Evolutionary conservation across 495 filamentous ascomycete genomes (phyloP).

Genomic region (Daldinia bambusicola): DNA sequence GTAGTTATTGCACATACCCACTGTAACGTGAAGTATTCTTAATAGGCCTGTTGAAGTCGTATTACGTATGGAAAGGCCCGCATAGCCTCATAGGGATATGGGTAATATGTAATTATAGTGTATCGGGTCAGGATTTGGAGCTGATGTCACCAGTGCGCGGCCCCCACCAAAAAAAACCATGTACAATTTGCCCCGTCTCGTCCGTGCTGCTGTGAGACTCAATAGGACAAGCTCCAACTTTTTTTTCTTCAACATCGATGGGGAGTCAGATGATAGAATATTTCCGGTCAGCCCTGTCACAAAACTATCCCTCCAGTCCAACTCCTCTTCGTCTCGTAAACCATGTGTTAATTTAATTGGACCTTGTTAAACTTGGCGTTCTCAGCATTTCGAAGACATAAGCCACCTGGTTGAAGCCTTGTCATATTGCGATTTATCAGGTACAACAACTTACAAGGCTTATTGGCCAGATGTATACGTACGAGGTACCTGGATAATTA

Average conservation of each 20-base stretch:
- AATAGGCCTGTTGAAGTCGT: too few relatives aligned
- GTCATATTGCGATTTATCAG: slow-evolving; percentile 24
- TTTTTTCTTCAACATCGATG: slow-evolving; percentile 17
- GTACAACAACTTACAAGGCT: slow-evolving; percentile 21
- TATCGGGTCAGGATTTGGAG: background rate
- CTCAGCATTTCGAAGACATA: slow-evolving; percentile 15
- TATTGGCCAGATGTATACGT: slow-evolving; percentile 1
- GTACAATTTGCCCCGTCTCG: background rate
- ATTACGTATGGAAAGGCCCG: too few relatives aligned
- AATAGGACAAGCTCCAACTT: slow-evolving; percentile 33
- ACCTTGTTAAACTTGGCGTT: slow-evolving; percentile 7
- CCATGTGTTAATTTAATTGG: slow-evolving; percentile 39
- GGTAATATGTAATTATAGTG: too few relatives aligned
- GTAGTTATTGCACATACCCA: too few relatives aligned
- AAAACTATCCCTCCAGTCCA: background rate
- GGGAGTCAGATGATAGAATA: slow-evolving; percentile 21
- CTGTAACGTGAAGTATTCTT: too few relatives aligned
- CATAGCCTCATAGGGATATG: too few relatives aligned
- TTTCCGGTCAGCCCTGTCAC: slow-evolving; percentile 10
- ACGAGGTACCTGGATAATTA: too few relatives aligned
- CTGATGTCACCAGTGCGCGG: slow-evolving; percentile 24
- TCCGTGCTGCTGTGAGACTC: slow-evolving; percentile 10
- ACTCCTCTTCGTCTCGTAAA: background rate
- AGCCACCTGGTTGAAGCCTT: slow-evolving; percentile 12
- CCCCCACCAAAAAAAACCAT: slow-evolving; percentile 36